phyloP scores from a whole-genome alignment of 2,329 filamentous ascomycete species.

The Trichoderma semiorbis region DNA sequence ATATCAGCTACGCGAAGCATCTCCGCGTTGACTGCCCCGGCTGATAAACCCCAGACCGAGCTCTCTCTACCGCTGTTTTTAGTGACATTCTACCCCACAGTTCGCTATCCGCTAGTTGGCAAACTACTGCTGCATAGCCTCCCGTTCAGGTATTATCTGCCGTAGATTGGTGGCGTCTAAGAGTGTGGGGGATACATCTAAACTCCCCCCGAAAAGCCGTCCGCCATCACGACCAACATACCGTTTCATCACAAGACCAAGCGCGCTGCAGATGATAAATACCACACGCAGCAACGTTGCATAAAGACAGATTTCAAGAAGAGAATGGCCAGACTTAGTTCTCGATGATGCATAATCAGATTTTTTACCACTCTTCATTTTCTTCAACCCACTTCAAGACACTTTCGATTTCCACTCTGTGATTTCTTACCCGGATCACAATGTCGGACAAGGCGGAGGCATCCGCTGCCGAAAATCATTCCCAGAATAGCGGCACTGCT shows the following conservation, averaged over 20 bases:
- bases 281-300: not conserved
- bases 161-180: slow-evolving; percentile 1
- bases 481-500: not conserved
- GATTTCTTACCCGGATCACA: not conserved
- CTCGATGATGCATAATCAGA: not conserved
- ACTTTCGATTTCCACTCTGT: not conserved
- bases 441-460: slow-evolving; percentile 1
- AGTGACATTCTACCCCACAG: slow-evolving; percentile 1
- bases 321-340: not conserved
- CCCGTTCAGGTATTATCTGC: not conserved
- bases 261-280: not conserved
- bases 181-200: slow-evolving; percentile 9
- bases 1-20: not conserved
- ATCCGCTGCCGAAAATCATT: not conserved
- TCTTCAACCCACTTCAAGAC: not conserved
- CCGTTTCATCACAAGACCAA: not conserved
- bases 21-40: not conserved
- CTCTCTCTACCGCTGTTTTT: not conserved
- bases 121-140: not conserved
- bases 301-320: not conserved
- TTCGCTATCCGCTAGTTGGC: not conserved
- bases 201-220: slow-evolving; percentile 9
- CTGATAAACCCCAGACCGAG: not conserved
- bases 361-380: not conserved
- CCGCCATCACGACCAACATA: not conserved